Conservation (phyloP, 257 asterid genomes). For the Solanum chiquidenum region DNA sequence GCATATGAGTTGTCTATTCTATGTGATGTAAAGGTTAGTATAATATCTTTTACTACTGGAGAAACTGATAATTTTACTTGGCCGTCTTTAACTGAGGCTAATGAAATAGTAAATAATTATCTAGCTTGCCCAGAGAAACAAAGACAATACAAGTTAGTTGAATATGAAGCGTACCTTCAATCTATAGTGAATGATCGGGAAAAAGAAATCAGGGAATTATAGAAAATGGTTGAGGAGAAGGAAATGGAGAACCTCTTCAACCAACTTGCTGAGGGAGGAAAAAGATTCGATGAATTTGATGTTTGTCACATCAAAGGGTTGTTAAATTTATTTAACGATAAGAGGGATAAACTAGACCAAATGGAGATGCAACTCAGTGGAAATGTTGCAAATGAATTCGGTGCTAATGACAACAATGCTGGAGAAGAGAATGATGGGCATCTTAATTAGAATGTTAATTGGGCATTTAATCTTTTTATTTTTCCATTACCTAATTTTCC, state of each 20-base stretch:
- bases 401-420: background rate
- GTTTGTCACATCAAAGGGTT: background rate
- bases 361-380: background rate
- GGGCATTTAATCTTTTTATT: background rate
- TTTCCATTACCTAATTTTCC: no score
- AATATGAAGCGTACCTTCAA: background rate
- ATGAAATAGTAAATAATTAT: no score
- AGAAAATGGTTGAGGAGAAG: background rate
- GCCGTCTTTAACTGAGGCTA: no score
- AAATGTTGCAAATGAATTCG: no score
- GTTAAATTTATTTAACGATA: no score
- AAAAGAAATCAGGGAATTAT: background rate
- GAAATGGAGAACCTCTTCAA: background rate
- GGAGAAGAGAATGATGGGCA: background rate
- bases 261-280: background rate
- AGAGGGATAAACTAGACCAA: no score
- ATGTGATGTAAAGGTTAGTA: background rate
- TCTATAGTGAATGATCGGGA: no score
- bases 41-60: background rate
- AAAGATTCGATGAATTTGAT: background rate
- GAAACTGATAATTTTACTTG: no score
- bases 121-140: no score
- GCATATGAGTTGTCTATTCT: no score
- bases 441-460: background rate
- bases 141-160: no score